Evolutionary conservation across 2,329 filamentous ascomycete genomes (phyloP).

Genomic region (Fusarium sp.): DNA sequence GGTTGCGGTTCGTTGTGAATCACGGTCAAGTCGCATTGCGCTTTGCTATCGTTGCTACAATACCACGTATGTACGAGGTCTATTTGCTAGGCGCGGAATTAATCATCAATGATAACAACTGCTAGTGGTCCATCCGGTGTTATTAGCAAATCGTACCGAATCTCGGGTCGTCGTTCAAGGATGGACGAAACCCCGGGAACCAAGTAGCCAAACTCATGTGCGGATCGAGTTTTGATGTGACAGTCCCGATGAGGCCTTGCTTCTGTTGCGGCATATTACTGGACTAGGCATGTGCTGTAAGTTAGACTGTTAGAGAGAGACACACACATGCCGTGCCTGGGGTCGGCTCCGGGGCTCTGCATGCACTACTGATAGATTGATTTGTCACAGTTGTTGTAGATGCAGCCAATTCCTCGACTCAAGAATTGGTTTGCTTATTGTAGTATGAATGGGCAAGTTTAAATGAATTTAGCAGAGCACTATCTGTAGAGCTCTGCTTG

Average conservation of each 20-base stretch:
- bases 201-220: conserved; percentile 13
- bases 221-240: conserved; percentile 24
- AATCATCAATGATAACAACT: neutral
- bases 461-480: neutral
- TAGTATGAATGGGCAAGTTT: neutral
- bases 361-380: conserved; percentile 37
- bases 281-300: too few relatives aligned
- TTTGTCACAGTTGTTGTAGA: conserved; percentile 36
- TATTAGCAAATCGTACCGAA: conserved; percentile 33
- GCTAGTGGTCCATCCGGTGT: conserved; percentile 3
- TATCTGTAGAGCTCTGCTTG: neutral
- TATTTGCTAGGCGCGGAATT: neutral
- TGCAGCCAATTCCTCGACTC: conserved; percentile 4
- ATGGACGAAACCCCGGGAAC: conserved; percentile 21
- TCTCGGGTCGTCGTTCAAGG: conserved; percentile 11
- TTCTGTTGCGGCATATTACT: conserved; percentile 27
- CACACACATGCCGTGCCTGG: conserved; percentile 26
- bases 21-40: conserved; percentile 5
- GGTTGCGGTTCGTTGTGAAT: conserved; percentile 23
- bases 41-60: neutral
- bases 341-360: conserved; percentile 47
- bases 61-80: too few relatives aligned
- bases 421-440: neutral
- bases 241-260: conserved; percentile 20
- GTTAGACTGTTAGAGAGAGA: neutral